These are phyloP conservation scores for Ophiostoma sp. DNA, from an alignment of 2,329 filamentous ascomycete genomes.

Conservation along the genomic window DNA sequence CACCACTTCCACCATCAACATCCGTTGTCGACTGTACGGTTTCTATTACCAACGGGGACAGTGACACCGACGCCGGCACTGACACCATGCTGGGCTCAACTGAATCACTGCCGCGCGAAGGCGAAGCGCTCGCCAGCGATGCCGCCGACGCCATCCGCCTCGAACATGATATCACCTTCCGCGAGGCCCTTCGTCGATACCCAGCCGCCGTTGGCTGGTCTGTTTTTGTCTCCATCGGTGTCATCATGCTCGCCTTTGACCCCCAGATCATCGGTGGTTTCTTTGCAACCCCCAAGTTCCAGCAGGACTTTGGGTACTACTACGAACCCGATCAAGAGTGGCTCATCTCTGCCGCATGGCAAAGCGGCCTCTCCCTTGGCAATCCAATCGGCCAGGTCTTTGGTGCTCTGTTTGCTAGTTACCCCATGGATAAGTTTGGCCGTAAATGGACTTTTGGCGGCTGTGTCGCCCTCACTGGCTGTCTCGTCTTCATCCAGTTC, in stretches of 20 bases:
- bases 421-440: constrained; percentile 44
- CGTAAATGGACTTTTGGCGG: constrained; percentile 42
- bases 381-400: constrained; percentile 54
- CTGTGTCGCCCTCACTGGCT: constrained; percentile 43
- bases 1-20: not conserved
- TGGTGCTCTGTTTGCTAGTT: constrained; percentile 47
- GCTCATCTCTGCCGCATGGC: constrained; percentile 39
- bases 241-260: constrained; percentile 23
- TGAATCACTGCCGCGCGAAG: constrained; percentile 5
- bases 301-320: constrained; percentile 15
- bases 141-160: not conserved
- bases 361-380: constrained; percentile 47
- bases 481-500: constrained; percentile 58
- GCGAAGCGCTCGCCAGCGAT: not conserved
- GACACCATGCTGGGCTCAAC: not conserved
- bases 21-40: not conserved
- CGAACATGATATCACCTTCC: constrained; percentile 14
- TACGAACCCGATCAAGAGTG: not conserved
- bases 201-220: constrained; percentile 18
- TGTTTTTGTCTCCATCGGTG: constrained; percentile 19
- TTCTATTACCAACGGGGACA: not conserved
- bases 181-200: constrained; percentile 15
- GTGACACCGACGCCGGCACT: not conserved
- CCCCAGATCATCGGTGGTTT: constrained; percentile 20
- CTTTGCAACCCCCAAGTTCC: constrained; percentile 17